Percentiles rank a stretch among this genome's conserved stretches.
Evolutionary conservation across 2,329 filamentous ascomycete genomes (phyloP).

Genomic region (Calonectria multiphialidica): DNA sequence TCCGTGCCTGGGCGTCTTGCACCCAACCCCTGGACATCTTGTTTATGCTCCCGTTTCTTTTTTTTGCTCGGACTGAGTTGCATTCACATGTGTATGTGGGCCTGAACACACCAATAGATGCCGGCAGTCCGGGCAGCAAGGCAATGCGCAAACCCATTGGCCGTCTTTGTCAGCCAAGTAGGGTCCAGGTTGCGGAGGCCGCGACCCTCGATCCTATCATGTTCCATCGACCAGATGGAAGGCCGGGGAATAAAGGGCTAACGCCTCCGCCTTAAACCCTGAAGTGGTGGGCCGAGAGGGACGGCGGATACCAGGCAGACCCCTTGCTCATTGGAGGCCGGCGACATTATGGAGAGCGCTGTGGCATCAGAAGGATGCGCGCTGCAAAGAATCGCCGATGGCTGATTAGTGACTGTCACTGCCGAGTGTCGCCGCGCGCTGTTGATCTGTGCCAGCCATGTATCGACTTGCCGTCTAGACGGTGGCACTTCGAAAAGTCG

Average conservation of each 20-base stretch:
- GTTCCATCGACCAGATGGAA: neutral
- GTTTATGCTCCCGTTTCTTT: constrained; percentile 5
- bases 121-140: neutral
- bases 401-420: neutral
- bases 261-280: constrained; percentile 14
- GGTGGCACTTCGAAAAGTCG: neutral
- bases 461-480: neutral
- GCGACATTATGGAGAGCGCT: neutral
- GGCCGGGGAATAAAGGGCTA: neutral
- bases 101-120: neutral
- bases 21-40: neutral
- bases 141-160: neutral
- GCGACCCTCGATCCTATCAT: neutral
- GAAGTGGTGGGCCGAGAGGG: constrained; percentile 1
- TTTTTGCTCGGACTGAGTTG: neutral
- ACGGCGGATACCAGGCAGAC: neutral
- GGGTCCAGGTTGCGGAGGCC: neutral
- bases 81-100: neutral
- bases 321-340: constrained; percentile 10
- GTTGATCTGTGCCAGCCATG: neutral
- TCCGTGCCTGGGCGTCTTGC: neutral
- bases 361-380: neutral
- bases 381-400: neutral
- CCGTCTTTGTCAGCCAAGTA: neutral
- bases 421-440: neutral